Base-by-base conservation (phyloP, 73 alveolate genomes). In the Stentor roeselii region DNA sequence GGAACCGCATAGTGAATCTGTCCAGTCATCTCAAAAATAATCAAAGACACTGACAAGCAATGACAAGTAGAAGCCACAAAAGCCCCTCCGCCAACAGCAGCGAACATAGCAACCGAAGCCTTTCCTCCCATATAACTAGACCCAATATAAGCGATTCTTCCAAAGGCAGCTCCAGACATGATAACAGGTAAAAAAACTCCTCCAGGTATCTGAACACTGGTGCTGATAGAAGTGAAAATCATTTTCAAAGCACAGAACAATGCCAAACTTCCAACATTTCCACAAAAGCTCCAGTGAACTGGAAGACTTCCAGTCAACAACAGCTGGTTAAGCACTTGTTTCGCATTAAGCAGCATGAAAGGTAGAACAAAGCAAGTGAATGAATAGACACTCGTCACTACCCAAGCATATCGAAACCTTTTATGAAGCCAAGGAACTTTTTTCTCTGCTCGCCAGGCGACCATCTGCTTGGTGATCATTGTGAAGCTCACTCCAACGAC, bases 21-120 rank as follows among this genome's bases (percentile, higher is more conserved):
- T 15, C 98, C 99, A 35, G 91, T 95, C 88, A 93, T 78, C 84
- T 95, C 99, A 83, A 95, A 93, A 15, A 95, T 92, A 86, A 95
- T 95, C 92, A 95, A 87, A 30, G 97, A 97, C 0, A 94, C 92
- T 85, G 96, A 91, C 37, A 95, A 91, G 37, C 98, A 92, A 84
- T 94, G 93, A 3, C 97, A 89, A 76, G 94, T 92, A 14, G 97
- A 91, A 3, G 96, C 92, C 4, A 93, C 95, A 85, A 95, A 75
- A 21, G 99, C 94, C 67, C 94, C 92, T 75, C 97, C 98, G 74
- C 97, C 94, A 50, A 93, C 94, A 67, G 94, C 84, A 58, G 95
- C 95, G 78, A 87, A 90, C 14, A 89, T 77, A 0, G 60, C 76
- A 27, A 32, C 78, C 14, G 21, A 37, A 21, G 60, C 39, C 21